Evolutionary conservation across 805 yeast species (phyloP).

Genomic region (Suhomyces faveliae): DNA sequence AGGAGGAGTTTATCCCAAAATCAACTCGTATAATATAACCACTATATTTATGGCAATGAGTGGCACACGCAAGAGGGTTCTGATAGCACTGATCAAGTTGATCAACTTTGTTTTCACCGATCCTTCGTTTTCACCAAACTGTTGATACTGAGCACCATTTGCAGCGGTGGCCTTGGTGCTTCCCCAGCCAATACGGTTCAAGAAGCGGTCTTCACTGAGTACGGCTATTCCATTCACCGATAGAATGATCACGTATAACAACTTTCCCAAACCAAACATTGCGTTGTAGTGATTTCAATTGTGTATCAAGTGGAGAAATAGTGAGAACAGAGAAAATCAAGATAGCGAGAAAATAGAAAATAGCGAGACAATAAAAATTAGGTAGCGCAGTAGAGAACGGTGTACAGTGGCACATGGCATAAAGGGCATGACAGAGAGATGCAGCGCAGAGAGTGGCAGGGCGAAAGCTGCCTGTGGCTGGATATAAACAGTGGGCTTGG

Average conservation of each 20-base stretch:
- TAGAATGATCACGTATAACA: constrained; percentile 55
- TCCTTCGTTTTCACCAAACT: constrained; percentile 27
- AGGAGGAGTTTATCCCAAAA: constrained; percentile 50
- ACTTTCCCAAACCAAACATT: constrained; percentile 64
- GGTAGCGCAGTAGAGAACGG: too few relatives aligned
- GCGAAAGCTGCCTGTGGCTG: too few relatives aligned
- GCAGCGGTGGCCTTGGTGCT: constrained; percentile 14
- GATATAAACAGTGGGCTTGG: too few relatives aligned
- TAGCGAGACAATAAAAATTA: background rate
- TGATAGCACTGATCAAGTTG: constrained; percentile 66
- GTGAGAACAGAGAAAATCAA: background rate
- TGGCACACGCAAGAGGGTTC: constrained; percentile 75
- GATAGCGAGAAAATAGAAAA: background rate
- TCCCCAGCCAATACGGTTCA: constrained; percentile 55
- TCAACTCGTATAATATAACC: constrained; percentile 67
- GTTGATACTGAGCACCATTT: constrained; percentile 16
- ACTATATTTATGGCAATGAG: constrained; percentile 64
- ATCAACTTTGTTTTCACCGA: constrained; percentile 59
- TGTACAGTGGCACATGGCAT: too few relatives aligned
- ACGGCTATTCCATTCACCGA: constrained; percentile 75
- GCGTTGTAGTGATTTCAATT: background rate
- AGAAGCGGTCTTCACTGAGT: constrained; percentile 74
- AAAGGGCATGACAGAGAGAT: too few relatives aligned
- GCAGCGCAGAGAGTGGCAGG: too few relatives aligned
- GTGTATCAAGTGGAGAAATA: background rate